Evolutionary conservation across 768 basidiomycete genomes (phyloP).

Genomic region (Asterophora parasitica): DNA sequence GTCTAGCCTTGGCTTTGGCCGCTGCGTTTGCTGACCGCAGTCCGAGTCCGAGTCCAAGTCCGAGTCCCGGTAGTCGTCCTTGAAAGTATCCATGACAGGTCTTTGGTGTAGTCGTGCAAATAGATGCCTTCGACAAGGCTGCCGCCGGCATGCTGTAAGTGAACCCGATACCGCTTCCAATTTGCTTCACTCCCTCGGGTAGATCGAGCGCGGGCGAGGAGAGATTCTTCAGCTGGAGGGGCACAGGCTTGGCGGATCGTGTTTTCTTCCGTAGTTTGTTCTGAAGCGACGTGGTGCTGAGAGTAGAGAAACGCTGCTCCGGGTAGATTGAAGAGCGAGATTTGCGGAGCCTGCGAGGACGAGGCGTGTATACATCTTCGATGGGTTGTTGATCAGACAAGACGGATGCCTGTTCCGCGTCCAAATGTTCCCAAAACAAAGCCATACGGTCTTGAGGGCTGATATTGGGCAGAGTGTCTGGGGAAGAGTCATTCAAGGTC

Average conservation of each 20-base stretch:
- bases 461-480: slow-evolving; percentile 16
- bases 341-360: slow-evolving; percentile 34
- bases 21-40: slow-evolving; percentile 10
- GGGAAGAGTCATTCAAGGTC: slow-evolving; percentile 7
- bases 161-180: slow-evolving; percentile 51
- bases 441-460: slow-evolving; percentile 23
- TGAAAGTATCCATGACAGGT: slow-evolving; percentile 17
- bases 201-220: slow-evolving; percentile 24
- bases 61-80: slow-evolving; percentile 8
- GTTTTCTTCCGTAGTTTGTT: slow-evolving; percentile 36
- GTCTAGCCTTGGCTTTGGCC: slow-evolving; percentile 13
- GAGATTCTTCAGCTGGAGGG: slow-evolving; percentile 19
- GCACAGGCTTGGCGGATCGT: slow-evolving; percentile 30
- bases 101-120: slow-evolving; percentile 16
- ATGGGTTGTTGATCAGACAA: slow-evolving; percentile 18
- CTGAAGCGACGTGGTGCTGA: slow-evolving; percentile 29
- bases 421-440: slow-evolving; percentile 44
- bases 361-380: slow-evolving; percentile 17
- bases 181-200: slow-evolving; percentile 41
- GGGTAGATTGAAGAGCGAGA: slow-evolving; percentile 30
- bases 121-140: slow-evolving; percentile 19
- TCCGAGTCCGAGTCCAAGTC: slow-evolving; percentile 14
- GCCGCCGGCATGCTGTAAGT: slow-evolving; percentile 33
- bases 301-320: slow-evolving; percentile 23
- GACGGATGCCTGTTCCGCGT: slow-evolving; percentile 29